Base-by-base conservation (phyloP, 2,329 filamentous ascomycete species). In the Verticillium nonalfalfae region DNA sequence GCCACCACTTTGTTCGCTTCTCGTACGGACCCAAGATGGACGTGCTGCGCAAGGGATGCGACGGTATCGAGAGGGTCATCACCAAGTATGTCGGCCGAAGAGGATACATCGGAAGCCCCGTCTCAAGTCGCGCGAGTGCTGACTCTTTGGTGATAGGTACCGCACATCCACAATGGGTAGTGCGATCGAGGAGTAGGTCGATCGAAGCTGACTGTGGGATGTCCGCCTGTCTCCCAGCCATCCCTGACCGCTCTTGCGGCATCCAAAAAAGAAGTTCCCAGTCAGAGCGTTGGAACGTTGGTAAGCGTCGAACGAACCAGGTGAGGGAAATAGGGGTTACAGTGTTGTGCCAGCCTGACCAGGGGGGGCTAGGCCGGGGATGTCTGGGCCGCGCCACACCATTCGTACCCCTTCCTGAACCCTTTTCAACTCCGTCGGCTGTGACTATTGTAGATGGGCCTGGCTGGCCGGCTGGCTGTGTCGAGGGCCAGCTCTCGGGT, bases 1-100 rank as follows among this genome's bases (percentile, higher is more conserved):
- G 94, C 77, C 94, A 98, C 77, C 90, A 95, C 77, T 96, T 94
- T 73, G 90, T 96, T 34, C 85, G 92, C 59, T 84, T 96, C 68
- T 92, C 89, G 61, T 96, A 95, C 71, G 92, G 92, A 0, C 92
- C 92, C 3, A 88, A 84, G 70, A 90, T 94, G 87, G 90, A 93
- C 11, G 85, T 86, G 45, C 78, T 96, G 61, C 87, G 89, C 81
- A 86, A 83, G 77, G 92, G 92, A 38, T 82, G 94, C 64, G 90
- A 96, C 72, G 91, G 89, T 50, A 94, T 96, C 69, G 90, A 96
- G 81, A 82, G 90, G 60, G 89, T 95, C 21, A 82, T 96, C 60
- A 86, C 83, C 70, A 90, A 90, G 85, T 89, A 77, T 71, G 80
- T 76, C 59, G 39, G 31, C 35, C 33, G 33, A 15, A 21, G 50